phyloP scores from a whole-genome alignment of 768 basidiomycete genomes.

The Phaeolepiota aurea region DNA sequence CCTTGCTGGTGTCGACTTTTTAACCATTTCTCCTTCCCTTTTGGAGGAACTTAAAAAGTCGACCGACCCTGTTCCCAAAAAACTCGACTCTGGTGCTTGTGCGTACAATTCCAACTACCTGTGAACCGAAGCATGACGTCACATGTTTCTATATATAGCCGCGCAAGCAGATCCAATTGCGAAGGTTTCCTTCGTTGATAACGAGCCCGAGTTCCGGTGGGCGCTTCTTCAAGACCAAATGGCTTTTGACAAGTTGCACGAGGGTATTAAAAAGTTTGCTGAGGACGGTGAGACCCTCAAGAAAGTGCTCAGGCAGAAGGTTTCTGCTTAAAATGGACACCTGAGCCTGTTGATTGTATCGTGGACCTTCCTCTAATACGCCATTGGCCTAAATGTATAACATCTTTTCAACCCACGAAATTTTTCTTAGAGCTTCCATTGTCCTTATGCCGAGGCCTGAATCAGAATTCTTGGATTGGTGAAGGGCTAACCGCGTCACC shows the following conservation, averaged over 20 bases:
- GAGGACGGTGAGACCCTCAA: constrained; percentile 92
- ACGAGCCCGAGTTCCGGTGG: constrained; percentile 97
- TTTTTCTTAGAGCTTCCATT: too few species aligned
- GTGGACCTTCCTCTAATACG: neutral
- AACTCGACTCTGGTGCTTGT: constrained; percentile 63
- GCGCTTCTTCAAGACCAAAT: constrained; percentile 84
- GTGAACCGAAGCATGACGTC: neutral
- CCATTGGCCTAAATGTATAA: too few species aligned
- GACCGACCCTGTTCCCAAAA: constrained; percentile 71
- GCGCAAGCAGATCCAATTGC: constrained; percentile 51
- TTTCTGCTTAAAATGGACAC: constrained; percentile 41
- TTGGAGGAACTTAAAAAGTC: constrained; percentile 91
- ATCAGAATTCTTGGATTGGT: too few species aligned
- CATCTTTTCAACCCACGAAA: too few species aligned
- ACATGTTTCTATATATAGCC: constrained; percentile 22
- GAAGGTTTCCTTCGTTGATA: constrained; percentile 82
- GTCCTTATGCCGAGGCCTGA: too few species aligned
- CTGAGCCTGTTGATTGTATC: neutral
- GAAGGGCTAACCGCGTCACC: too few species aligned
- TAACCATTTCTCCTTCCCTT: constrained; percentile 87
- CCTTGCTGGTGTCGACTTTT: constrained; percentile 94
- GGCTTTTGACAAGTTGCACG: constrained; percentile 99
- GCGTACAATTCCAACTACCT: constrained; percentile 16
- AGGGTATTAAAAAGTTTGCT: constrained; percentile 98
- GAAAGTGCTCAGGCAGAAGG: constrained; percentile 62